Percentiles rank a stretch among this genome's conserved stretches.
These are phyloP conservation scores for Carex pumila DNA, from an alignment of 176 grass and related monocot species.

Conservation along the genomic window DNA sequence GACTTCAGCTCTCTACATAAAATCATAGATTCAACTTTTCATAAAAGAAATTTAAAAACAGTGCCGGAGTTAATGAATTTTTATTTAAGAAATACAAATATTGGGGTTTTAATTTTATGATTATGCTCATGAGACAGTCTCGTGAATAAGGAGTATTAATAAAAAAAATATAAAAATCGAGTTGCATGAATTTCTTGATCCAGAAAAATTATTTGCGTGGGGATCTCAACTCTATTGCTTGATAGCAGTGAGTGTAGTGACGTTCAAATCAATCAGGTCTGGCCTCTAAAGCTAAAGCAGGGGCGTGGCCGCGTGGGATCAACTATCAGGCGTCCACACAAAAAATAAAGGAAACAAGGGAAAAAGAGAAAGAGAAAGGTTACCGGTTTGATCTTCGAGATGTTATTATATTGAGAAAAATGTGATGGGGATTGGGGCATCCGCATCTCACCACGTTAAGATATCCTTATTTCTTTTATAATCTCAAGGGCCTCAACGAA, in stretches of 20 bases:
- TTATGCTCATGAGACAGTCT: too few relatives aligned
- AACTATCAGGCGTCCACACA: not conserved
- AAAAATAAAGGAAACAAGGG: not conserved
- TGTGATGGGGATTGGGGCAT: not conserved
- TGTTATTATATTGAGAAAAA: not conserved
- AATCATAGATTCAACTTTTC: too few relatives aligned
- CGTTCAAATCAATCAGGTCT: not conserved
- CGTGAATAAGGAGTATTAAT: too few relatives aligned
- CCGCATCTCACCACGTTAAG: not conserved
- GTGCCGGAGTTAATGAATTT: too few relatives aligned
- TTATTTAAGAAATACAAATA: too few relatives aligned
- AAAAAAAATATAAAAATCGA: too few relatives aligned
- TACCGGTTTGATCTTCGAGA: not conserved
- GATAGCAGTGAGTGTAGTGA: not conserved
- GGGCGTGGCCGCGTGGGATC: not conserved
- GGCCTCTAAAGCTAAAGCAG: not conserved
- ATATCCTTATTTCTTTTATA: not conserved
- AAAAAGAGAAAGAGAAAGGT: not conserved
- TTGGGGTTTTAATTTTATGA: too few relatives aligned
- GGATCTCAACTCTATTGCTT: not conserved
- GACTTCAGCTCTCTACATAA: too few relatives aligned
- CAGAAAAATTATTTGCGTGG: too few relatives aligned
- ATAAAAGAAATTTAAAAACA: too few relatives aligned
- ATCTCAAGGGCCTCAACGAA: not conserved
- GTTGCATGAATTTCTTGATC: too few relatives aligned